Evolutionary conservation across 2,329 filamentous ascomycete species (phyloP).

Genomic region (Colletotrichum trifolii): DNA sequence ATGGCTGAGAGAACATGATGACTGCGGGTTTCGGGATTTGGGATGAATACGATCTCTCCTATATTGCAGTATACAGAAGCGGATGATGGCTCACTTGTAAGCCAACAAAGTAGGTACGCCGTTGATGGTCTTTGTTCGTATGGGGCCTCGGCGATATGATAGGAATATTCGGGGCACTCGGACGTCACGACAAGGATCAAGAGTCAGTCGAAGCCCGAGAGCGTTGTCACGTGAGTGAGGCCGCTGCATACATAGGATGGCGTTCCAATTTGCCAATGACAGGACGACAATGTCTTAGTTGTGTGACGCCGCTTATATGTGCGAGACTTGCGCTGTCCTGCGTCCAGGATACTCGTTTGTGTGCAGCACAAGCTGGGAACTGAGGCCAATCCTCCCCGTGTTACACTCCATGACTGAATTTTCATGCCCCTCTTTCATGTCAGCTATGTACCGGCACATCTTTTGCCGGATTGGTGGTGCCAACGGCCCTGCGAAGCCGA

Average conservation of each 20-base stretch:
- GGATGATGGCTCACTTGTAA: conserved; percentile 11
- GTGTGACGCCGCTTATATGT: not conserved
- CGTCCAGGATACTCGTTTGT: too few relatives aligned
- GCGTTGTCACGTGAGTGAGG: conserved; percentile 8
- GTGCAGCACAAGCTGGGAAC: too few relatives aligned
- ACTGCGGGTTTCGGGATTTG: not conserved
- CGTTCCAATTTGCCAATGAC: conserved; percentile 5
- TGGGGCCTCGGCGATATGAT: conserved; percentile 29
- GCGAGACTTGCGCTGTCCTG: too few relatives aligned
- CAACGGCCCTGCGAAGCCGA: too few relatives aligned
- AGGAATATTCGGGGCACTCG: conserved; percentile 20
- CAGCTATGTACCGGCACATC: too few relatives aligned
- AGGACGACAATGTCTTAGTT: not conserved
- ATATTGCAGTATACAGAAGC: not conserved
- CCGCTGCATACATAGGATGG: not conserved
- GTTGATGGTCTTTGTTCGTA: not conserved
- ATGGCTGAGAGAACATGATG: conserved; percentile 19
- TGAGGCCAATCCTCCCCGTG: too few relatives aligned
- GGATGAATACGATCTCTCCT: not conserved
- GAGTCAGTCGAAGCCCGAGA: not conserved
- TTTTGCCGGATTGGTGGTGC: too few relatives aligned
- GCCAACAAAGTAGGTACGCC: not conserved
- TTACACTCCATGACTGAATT: too few relatives aligned
- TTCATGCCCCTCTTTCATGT: too few relatives aligned
- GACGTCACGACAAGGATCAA: conserved; percentile 1